Base-by-base conservation (phyloP, 2,329 filamentous ascomycete species). In the Arthrinium phaeospermum region DNA sequence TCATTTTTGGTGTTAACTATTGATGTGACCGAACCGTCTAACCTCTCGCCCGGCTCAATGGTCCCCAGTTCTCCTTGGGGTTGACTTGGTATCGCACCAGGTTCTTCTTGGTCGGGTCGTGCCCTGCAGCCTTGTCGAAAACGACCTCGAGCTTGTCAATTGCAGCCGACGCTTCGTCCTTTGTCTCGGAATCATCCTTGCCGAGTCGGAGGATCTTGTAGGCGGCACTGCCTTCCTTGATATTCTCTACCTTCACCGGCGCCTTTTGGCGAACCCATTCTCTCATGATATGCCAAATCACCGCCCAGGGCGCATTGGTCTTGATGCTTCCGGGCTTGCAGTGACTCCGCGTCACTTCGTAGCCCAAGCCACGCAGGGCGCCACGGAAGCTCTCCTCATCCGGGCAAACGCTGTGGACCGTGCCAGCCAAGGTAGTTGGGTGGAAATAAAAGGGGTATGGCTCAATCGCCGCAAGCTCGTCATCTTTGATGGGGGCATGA, bases 41-140 rank as follows among this genome's bases (percentile, higher is more conserved):
- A n/a, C 84, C 85, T 75, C 81, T 86, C 37, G 89, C 89, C 75
- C 85, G 85, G 70, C 84, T 86, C 90, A 97, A 91, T 0, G 96
- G 96, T 0, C 96, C 96, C 96, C 96, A 99, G 81, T 98, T 96
- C 79, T 94, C 92, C 73, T 92, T 87, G 67, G 96, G 96, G 80
- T 98, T 98, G 73, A 92, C 84, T 84, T 98, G 96, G 82, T 98
- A 99, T 74, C 96, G 88, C 71, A 97, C 91, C 67, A 97, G 86
- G 75, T 91, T 92, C 80, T 90, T 92, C 73, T 85, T 87, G 70
- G 89, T 88, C 74, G 86, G 88, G 73, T 94, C 91, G 76, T 87
- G 91, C 0, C 95, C 96, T 16, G 98, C 86, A 71, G 86, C 81
- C 81, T 96, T 94, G 80, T 98, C 92, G 80, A 99, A 98, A 0